Percentiles rank a stretch among this genome's conserved stretches.
Conservation (phyloP, 768 basidiomycete species). For the Panaeolus cyanescens region DNA sequence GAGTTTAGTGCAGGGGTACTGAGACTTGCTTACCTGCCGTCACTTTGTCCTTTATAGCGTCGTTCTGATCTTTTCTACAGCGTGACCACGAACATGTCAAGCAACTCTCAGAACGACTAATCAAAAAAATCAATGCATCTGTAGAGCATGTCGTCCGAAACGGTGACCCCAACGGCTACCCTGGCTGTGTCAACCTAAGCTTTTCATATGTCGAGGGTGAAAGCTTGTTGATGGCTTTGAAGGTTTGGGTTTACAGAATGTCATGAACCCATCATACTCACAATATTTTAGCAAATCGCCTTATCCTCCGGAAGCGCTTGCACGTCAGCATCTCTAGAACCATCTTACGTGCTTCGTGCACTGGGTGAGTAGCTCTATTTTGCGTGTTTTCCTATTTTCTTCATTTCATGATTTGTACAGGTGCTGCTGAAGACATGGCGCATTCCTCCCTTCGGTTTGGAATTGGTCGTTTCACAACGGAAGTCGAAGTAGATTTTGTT, state of each 20-base stretch:
- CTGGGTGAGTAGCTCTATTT: conserved; percentile 54
- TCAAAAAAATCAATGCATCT: conserved; percentile 76
- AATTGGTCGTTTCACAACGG: conserved; percentile 96
- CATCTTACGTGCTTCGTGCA: conserved; percentile 96
- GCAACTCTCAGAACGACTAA: conserved; percentile 76
- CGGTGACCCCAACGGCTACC: conserved; percentile 89
- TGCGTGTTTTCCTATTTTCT: not conserved
- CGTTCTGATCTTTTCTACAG: conserved; percentile 42
- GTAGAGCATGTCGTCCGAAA: conserved; percentile 94
- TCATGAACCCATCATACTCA: not conserved
- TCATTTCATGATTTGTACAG: conserved; percentile 33
- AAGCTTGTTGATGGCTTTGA: conserved; percentile 95
- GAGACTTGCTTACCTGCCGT: conserved; percentile 37
- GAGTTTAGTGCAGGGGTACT: conserved; percentile 94
- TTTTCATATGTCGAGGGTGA: conserved; percentile 98
- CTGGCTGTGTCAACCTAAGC: conserved; percentile 94
- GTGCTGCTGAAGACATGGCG: conserved; percentile 98
- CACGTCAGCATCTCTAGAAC: conserved; percentile 97
- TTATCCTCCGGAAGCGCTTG: conserved; percentile 98
- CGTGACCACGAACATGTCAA: conserved; percentile 78
- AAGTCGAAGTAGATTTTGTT: conserved; percentile 95
- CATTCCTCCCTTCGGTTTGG: conserved; percentile 98
- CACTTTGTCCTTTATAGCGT: conserved; percentile 4
- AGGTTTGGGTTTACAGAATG: conserved; percentile 43
- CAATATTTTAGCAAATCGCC: conserved; percentile 76